These are phyloP conservation scores for Metarhizium anisopliae DNA, from an alignment of 2,329 filamentous ascomycete genomes.

Conservation along the genomic window DNA sequence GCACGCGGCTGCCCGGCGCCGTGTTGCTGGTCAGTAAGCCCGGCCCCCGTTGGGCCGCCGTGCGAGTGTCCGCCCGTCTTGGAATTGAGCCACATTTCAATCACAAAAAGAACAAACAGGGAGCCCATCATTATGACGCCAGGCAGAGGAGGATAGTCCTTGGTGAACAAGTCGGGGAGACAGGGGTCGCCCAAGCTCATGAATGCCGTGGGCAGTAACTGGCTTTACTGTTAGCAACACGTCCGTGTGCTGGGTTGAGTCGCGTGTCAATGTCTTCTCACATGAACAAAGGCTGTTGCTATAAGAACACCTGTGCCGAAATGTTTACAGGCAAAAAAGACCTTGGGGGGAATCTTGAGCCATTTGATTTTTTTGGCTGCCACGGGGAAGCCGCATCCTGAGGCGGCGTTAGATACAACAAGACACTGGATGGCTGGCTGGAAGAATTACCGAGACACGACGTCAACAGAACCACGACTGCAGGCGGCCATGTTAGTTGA, in stretches of 20 bases:
- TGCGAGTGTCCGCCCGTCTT: slow-evolving; percentile 52
- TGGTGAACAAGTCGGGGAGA: slow-evolving; percentile 50
- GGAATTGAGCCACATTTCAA: slow-evolving; percentile 52
- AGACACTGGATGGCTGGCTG: neutral
- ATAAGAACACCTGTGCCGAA: slow-evolving; percentile 65
- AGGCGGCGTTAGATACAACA: neutral
- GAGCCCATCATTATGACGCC: slow-evolving; percentile 58
- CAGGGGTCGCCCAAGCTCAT: slow-evolving; percentile 41
- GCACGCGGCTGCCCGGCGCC: neutral
- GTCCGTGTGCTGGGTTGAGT: neutral
- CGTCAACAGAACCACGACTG: slow-evolving; percentile 19
- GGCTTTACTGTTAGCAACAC: slow-evolving; percentile 1
- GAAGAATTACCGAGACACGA: slow-evolving; percentile 15
- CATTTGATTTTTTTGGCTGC: slow-evolving; percentile 46
- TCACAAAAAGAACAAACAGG: slow-evolving; percentile 51
- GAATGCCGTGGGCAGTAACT: slow-evolving; percentile 53
- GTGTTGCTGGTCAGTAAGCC: neutral
- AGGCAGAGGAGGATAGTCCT: slow-evolving; percentile 51
- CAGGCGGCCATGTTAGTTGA: neutral
- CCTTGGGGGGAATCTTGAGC: slow-evolving; percentile 46
- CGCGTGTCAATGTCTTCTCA: slow-evolving; percentile 20
- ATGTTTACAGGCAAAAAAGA: slow-evolving; percentile 56
- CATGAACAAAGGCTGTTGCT: slow-evolving; percentile 65
- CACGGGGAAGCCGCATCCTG: slow-evolving; percentile 42
- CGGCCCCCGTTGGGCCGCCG: slow-evolving; percentile 41